Conservation (phyloP, 2,329 filamentous ascomycete species). For the Aspergillus latus region DNA sequence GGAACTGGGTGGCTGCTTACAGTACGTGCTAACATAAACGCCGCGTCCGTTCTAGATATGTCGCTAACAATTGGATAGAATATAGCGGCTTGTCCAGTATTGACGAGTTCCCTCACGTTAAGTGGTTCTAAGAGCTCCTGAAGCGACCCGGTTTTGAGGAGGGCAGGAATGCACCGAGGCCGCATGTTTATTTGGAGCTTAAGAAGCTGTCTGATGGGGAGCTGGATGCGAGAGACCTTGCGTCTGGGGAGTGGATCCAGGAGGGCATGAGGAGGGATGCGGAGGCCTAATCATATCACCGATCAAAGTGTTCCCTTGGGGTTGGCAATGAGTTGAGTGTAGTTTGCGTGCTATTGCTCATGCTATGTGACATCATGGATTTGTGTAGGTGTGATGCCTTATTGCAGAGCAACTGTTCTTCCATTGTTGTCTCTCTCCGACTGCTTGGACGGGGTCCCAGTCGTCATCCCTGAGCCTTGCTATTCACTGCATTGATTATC, state of each 20-base stretch:
- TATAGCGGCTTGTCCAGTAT: conserved; percentile 1
- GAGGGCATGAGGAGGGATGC: conserved; percentile 43
- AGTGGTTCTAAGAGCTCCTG: neutral
- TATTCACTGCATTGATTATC: too few species aligned
- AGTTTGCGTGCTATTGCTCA: too few species aligned
- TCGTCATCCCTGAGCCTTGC: too few species aligned
- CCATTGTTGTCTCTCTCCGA: too few species aligned
- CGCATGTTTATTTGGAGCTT: neutral
- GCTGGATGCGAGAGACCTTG: conserved; percentile 51
- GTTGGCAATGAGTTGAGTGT: neutral
- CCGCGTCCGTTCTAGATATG: neutral
- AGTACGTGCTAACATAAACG: neutral
- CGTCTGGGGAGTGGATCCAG: conserved; percentile 81
- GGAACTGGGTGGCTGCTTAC: conserved; percentile 2
- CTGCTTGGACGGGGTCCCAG: too few species aligned
- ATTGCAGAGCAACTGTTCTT: too few species aligned
- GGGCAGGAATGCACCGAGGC: neutral
- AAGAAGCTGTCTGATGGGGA: neutral
- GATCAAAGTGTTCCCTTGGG: neutral
- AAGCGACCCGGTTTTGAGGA: neutral
- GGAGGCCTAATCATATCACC: neutral
- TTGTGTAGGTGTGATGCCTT: too few species aligned
- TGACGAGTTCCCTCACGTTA: conserved; percentile 1
- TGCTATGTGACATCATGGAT: too few species aligned
- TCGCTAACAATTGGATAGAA: neutral